Base-by-base conservation (phyloP, 108 stramenopile species). In the Cyclostephanos tholiformis region DNA sequence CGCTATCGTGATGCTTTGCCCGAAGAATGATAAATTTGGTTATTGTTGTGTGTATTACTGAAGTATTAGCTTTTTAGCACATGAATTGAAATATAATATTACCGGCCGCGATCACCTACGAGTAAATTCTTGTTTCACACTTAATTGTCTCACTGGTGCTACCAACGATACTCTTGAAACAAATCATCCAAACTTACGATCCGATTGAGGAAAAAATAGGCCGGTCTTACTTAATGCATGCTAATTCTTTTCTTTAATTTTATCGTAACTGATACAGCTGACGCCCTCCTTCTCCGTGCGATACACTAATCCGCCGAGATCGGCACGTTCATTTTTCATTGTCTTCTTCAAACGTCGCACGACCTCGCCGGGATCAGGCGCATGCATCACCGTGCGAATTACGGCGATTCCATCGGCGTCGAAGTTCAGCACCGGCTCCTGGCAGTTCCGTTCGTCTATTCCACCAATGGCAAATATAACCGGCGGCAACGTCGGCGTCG, bases 361-460 rank as follows among this genome's bases (percentile, higher is more conserved):
- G 11, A 61, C 62, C 14, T 59, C 60, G 4, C 65, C 57, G 12
- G 92, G 92, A 82, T 88, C 78, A 5, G 63, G 36, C 5, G 92
- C 85, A 61, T 80, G 83, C 74, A 91, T 55, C 22, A 94, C 86
- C 13, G 90, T 68, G 49, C 90, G 86, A 77, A 94, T 94, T 9
- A 78, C 77, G 11, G 90, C 92, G n/a, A 91, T 88, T 26, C 92
- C 92, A 73, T 91, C 86, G 2, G 92, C 92, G 19, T 89, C 92
- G 67, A 51, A 62, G 11, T 50, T 66, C 14, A 71, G 8, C 10
- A 92, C 82, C 22, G 92, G 89, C 30, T 85, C 86, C 23, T 78
- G 62, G 76, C 89, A 90, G 77, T 94, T 94, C 48, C 63, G 66
- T 50, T 74, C 77, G 67, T 94, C 83, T 66, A 94, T 90, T 7